Percentiles rank a stretch among this genome's conserved stretches.
These are phyloP conservation scores for Fusarium sp. DNA, from an alignment of 2,329 filamentous ascomycete species.

Conservation along the genomic window DNA sequence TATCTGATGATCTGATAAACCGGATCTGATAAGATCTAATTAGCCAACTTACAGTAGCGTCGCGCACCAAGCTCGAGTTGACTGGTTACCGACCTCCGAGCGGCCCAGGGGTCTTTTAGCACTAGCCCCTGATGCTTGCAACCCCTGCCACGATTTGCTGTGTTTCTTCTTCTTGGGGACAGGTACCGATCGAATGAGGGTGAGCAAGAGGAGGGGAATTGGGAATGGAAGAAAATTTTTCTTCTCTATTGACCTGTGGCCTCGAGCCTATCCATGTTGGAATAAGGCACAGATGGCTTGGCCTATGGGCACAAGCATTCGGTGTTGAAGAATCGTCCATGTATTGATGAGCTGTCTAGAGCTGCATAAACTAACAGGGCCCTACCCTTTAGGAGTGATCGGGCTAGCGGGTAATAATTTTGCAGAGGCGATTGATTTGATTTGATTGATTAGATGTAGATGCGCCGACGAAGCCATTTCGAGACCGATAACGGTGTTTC, in stretches of 20 bases:
- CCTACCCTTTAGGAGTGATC: not conserved
- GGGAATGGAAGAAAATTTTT: slow-evolving; percentile 20
- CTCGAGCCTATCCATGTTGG: slow-evolving; percentile 1
- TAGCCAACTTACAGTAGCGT: slow-evolving; percentile 37
- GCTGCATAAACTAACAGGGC: not conserved
- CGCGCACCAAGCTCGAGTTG: slow-evolving; percentile 32
- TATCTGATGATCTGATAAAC: slow-evolving; percentile 69
- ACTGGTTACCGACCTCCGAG: slow-evolving; percentile 37
- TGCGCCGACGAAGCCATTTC: slow-evolving; percentile 2
- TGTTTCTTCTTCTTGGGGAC: slow-evolving; percentile 15
- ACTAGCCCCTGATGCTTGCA: slow-evolving; percentile 16
- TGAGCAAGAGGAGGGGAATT: slow-evolving; percentile 8
- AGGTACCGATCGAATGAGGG: slow-evolving; percentile 31
- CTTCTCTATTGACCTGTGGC: slow-evolving; percentile 11
- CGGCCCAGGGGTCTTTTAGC: slow-evolving; percentile 20
- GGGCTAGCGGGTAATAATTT: slow-evolving; percentile 9
- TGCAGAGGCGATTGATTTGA: not conserved
- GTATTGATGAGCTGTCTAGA: slow-evolving; percentile 11
- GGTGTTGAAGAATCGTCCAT: not conserved
- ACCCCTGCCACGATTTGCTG: slow-evolving; percentile 18
- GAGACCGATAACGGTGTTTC: slow-evolving; percentile 22
- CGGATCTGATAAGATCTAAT: slow-evolving; percentile 56
- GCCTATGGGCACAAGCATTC: not conserved
- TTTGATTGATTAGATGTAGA: slow-evolving; percentile 12
- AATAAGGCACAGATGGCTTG: not conserved